phyloP scores from a whole-genome alignment of 169 alveolate species.

The Sarcocystis neurona region DNA sequence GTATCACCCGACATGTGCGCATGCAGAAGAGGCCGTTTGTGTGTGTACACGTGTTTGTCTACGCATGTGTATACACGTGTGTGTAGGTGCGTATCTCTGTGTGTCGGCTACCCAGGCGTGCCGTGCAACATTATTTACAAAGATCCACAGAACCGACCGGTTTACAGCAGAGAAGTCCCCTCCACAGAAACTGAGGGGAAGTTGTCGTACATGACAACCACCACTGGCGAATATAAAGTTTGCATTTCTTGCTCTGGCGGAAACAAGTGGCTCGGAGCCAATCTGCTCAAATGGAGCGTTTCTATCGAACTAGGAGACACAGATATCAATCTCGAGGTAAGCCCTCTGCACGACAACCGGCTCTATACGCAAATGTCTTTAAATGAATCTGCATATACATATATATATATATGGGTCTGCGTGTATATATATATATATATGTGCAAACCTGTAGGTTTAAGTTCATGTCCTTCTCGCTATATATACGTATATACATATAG shows the following conservation, averaged over 20 bases:
- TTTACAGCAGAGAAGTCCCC: conserved; percentile 66
- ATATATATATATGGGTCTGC: no score
- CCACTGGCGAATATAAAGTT: conserved; percentile 69
- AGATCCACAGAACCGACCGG: conserved; percentile 67
- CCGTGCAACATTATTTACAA: conserved; percentile 67
- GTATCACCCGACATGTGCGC: no score
- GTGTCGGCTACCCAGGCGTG: conserved; percentile 62
- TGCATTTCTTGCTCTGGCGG: conserved; percentile 72
- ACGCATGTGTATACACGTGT: neutral
- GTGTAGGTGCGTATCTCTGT: neutral
- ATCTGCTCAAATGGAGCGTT: conserved; percentile 71
- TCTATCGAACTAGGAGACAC: conserved; percentile 71
- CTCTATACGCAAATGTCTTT: neutral
- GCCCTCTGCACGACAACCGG: neutral
- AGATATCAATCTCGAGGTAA: conserved; percentile 59
- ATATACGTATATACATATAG: neutral
- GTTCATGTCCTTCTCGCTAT: neutral
- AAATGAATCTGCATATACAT: neutral
- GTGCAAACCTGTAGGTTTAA: neutral
- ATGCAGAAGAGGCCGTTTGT: no score
- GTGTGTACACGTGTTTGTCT: neutral
- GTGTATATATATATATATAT: neutral
- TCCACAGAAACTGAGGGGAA: conserved; percentile 67
- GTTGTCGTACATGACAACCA: conserved; percentile 66
- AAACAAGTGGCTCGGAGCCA: conserved; percentile 73